Conservation (phyloP, 2,329 filamentous ascomycete genomes). For the Sporothrix phasma region DNA sequence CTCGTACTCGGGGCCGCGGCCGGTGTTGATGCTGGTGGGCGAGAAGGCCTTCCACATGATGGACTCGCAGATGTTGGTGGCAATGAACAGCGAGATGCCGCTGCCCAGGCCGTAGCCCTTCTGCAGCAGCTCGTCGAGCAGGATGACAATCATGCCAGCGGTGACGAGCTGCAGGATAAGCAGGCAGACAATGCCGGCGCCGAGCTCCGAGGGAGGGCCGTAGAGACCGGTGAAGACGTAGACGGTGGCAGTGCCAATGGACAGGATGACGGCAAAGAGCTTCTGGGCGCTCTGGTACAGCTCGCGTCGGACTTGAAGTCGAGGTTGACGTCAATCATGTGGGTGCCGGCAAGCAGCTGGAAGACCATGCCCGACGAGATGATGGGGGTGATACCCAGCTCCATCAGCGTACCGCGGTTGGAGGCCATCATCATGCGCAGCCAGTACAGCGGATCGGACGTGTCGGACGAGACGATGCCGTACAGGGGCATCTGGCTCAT, state of each 20-base stretch:
- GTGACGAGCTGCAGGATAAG: constrained; percentile 96
- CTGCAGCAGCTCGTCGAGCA: constrained; percentile 96
- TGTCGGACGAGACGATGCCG: constrained; percentile 97
- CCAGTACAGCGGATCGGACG: constrained; percentile 98
- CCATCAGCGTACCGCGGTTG: constrained; percentile 95
- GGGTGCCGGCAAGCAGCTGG: constrained; percentile 97
- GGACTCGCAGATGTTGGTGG: constrained; percentile 99
- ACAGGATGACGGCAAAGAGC: constrained; percentile 94
- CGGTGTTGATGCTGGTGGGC: constrained; percentile 97
- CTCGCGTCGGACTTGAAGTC: constrained; percentile 99
- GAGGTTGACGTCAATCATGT: constrained; percentile 99
- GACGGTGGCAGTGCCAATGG: constrained; percentile 93
- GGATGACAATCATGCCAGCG: constrained; percentile 96
- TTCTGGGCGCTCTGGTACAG: constrained; percentile 99
- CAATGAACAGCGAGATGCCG: constrained; percentile 98
- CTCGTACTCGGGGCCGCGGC: constrained; percentile 97
- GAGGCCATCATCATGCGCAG: constrained; percentile 99
- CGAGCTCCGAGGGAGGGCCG: constrained; percentile 90
- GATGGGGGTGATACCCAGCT: constrained; percentile 94
- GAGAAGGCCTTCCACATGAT: constrained; percentile 99
- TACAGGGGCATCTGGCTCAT: constrained; percentile 99
- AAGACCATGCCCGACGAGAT: constrained; percentile 99
- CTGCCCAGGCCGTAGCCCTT: constrained; percentile 98
- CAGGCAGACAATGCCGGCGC: constrained; percentile 95
- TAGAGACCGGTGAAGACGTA: constrained; percentile 98